Evolutionary conservation across 495 filamentous ascomycete genomes (phyloP), one percentile per base, ranked within the genome.

Genomic region (Aspergillus biplanus): DNA sequence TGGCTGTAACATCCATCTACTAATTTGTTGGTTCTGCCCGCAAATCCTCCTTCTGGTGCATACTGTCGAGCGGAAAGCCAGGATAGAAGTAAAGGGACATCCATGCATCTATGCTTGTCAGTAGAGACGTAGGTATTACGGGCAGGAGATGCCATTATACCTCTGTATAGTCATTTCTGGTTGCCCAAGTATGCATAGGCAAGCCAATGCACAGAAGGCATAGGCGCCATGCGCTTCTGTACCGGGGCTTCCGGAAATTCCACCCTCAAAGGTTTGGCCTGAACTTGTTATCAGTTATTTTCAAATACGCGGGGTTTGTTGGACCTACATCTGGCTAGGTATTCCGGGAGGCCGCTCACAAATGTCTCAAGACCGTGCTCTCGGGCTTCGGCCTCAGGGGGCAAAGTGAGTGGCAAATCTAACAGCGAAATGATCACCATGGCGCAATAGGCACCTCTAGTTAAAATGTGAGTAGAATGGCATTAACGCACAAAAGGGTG

Each of bases 1-100:
- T 96, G 93, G 74, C 90, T 94, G 76, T 99, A 98, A 73, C 95
- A 99, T 53, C 94, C 95, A 75, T 99, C 95, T 27, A 98, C 93
- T 7, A 99, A 82, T 76, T 99, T 99, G 77, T 98, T 97, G n/a
- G 95, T 97, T 65, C 95, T 86, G 61, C 95, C 95, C 15, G 90
- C 86, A 67, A 94, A 90, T 12, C 95, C 95, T 46, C 93, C 96
- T 75, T 98, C 95, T 4, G 95, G 96, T 8, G 85, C 87, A 77
- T 94, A 90, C 72, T 99, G 95, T 59, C 93, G 87, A 39, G 90
- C 85, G 39, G 91, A 92, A 21, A 98, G 83, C 92, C 95, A 98
- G 48, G 88, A 86, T 21, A 96, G 81, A 16, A 98, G 82, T 33
- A 85, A 76, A 47, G 87, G 86, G 50, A 97, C 69, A 73, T 97